phyloP scores from a whole-genome alignment of 345 rosid species.

The Jatropha curcas region DNA sequence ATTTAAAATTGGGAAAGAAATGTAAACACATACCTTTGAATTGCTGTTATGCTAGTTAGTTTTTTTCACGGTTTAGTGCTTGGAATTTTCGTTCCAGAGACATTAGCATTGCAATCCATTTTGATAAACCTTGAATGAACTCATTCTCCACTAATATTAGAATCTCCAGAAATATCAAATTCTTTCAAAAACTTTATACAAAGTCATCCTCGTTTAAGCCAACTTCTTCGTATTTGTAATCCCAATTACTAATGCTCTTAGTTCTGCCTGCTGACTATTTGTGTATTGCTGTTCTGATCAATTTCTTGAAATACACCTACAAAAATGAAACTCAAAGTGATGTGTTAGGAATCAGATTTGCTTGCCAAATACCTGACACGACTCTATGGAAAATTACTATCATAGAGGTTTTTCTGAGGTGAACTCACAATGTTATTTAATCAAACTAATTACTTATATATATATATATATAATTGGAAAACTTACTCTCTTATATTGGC shows the following conservation, averaged over 20 bases:
- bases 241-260: slow-evolving; percentile 43
- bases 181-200: slow-evolving; percentile 28
- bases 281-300: slow-evolving; percentile 25
- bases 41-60: neutral
- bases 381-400: neutral
- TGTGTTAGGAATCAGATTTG: no score
- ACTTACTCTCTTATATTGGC: slow-evolving; percentile 30
- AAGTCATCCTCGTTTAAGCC: slow-evolving; percentile 28
- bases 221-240: slow-evolving; percentile 36
- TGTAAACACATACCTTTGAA: slow-evolving; percentile 20
- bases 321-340: neutral
- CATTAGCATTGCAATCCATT: slow-evolving; percentile 33
- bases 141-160: slow-evolving; percentile 34
- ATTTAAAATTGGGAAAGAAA: neutral
- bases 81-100: neutral
- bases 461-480: neutral
- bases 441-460: no score
- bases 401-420: no score
- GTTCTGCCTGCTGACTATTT: slow-evolving; percentile 36
- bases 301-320: slow-evolving; percentile 45
- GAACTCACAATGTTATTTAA: no score
- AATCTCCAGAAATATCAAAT: slow-evolving; percentile 36
- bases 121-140: slow-evolving; percentile 37
- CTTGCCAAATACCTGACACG: neutral
- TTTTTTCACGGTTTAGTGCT: neutral